Conservation (phyloP, 2,329 filamentous ascomycete genomes). For the Clonostachys byssicola region DNA sequence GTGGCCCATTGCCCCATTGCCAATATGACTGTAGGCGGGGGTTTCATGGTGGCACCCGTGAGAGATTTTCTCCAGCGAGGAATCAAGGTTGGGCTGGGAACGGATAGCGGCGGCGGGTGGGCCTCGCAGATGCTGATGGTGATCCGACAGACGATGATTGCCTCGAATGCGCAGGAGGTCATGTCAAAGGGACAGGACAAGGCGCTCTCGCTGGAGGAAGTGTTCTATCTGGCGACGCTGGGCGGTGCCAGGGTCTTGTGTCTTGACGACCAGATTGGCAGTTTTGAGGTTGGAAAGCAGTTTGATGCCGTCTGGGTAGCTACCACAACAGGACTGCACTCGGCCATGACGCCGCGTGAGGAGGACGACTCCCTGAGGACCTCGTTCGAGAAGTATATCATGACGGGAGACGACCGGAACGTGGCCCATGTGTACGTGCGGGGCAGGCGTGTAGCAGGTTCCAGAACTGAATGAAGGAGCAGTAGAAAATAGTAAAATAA, state of each 20-base stretch:
- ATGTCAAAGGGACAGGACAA: conserved; percentile 31
- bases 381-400: conserved; percentile 60
- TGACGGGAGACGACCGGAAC: conserved; percentile 63
- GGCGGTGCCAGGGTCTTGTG: conserved; percentile 57
- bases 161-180: conserved; percentile 41
- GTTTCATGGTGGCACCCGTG: conserved; percentile 58
- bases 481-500: too few species aligned
- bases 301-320: conserved; percentile 53
- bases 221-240: conserved; percentile 56
- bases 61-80: conserved; percentile 50
- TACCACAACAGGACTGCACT: conserved; percentile 1
- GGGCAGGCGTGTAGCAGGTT: too few species aligned
- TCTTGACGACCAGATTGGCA: conserved; percentile 48
- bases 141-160: conserved; percentile 55
- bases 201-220: conserved; percentile 42
- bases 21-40: conserved; percentile 59
- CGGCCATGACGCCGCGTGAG: conserved; percentile 43
- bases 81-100: conserved; percentile 64
- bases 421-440: conserved; percentile 20
- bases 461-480: too few species aligned
- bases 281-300: conserved; percentile 54
- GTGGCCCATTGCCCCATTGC: conserved; percentile 61
- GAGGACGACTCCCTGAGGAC: conserved; percentile 37
- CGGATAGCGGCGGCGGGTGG: conserved; percentile 60
- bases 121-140: conserved; percentile 54